Evolutionary conservation across 345 rosid species (phyloP).

Genomic region (Punica granatum): DNA sequence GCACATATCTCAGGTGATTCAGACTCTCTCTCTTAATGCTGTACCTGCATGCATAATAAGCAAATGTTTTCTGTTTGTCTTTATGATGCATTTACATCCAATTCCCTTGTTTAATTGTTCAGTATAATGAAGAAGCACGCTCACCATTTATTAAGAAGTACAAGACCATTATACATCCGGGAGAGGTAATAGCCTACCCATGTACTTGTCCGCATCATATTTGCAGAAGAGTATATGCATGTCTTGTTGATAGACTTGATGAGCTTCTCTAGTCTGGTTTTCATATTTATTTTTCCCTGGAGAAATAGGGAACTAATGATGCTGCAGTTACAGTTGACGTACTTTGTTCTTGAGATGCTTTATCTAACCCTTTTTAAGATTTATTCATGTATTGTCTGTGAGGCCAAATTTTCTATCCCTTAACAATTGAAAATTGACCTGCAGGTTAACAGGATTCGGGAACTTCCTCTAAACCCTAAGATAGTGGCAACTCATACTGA

Average conservation of each 20-base stretch:
- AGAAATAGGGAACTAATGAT: background rate
- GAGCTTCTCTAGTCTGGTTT: background rate
- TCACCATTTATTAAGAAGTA: constrained; percentile 97
- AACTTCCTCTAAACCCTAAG: constrained; percentile 86
- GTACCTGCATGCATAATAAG: background rate
- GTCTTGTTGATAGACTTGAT: background rate
- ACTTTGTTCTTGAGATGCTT: background rate
- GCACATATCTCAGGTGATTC: constrained; percentile 65
- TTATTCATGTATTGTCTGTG: background rate
- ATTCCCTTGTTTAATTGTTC: constrained; percentile 10
- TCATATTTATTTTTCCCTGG: background rate
- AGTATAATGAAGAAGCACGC: constrained; percentile 99
- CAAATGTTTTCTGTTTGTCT: background rate
- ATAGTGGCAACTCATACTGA: constrained; percentile 99
- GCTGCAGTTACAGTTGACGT: too few relatives aligned
- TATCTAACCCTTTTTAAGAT: background rate
- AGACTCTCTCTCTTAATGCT: background rate
- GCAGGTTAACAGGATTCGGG: constrained; percentile 98
- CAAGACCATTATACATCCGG: constrained; percentile 99
- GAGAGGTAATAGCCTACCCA: constrained; percentile 58
- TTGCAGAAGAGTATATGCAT: background rate
- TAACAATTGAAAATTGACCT: constrained; percentile 6
- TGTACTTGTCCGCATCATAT: background rate
- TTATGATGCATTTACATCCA: background rate
- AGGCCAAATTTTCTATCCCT: background rate